Base-by-base conservation (phyloP, 2,329 filamentous ascomycete species). In the Colletotrichum neosansevieriae region DNA sequence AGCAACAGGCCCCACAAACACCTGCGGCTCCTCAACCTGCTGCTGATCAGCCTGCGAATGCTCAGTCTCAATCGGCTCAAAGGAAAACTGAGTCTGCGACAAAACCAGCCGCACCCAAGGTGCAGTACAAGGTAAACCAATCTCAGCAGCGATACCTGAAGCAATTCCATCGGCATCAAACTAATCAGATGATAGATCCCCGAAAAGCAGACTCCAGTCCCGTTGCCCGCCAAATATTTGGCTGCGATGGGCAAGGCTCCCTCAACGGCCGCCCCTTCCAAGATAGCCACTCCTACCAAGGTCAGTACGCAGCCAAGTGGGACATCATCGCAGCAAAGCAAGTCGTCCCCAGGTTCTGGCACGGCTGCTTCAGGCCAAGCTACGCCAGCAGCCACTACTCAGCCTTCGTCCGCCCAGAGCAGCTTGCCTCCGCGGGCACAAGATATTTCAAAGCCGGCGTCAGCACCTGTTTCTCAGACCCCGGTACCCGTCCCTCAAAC, bases 181-280 rank as follows among this genome's bases (percentile, higher is more conserved):
- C 70, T 71, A 73, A 71, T 71, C n/a, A 71, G 63, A 72, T 72
- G 49, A 71, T 77, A 76, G 72, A 76, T 70, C 5, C 80, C 80
- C 21, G 71, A 76, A 13, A 83, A 82, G 71, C 75, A 83, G 63
- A 82, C 82, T 1, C 82, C 81, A 3, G 81, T 84, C 5, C 82
- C 82, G 11, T 71, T 84, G 10, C 82, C 82, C 1, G 78, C 81
- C 5, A 81, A 82, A 61, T 82, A 81, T 58, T 71, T 82, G 54
- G 80, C 80, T n/a, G 79, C 80, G 9, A 81, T 82, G 73, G 76
- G 73, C 57, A 77, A 78, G 10, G 63, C 75, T 9, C 67, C 76
- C 2, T 70, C 67, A 21, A 67, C 73, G 7, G 47, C 74, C 12
- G 51, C 36, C 13, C 36, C 36, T 11, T 3, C 36, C 36, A 38